These are phyloP conservation scores for Cordyceps cicadae DNA, from an alignment of 2,329 filamentous ascomycete species.

Conservation along the genomic window DNA sequence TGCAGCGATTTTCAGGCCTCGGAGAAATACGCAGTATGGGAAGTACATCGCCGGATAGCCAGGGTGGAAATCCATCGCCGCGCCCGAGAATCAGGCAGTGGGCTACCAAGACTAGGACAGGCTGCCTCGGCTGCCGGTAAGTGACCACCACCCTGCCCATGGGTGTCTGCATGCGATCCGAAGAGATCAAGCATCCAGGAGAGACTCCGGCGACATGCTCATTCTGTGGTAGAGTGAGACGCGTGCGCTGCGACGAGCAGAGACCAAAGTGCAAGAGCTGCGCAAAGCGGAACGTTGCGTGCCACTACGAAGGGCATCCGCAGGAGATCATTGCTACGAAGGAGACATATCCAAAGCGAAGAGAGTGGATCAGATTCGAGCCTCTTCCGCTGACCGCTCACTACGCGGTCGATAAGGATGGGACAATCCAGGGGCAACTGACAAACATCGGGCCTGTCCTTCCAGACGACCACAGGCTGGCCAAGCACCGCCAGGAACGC, in stretches of 20 bases:
- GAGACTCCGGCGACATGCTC: neutral
- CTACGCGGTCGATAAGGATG: neutral
- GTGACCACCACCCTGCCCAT: neutral
- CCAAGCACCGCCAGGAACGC: neutral
- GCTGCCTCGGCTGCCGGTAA: neutral
- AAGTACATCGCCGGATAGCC: neutral
- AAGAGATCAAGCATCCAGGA: neutral
- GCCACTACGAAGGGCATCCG: neutral
- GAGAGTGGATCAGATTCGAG: neutral
- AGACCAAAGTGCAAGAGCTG: neutral
- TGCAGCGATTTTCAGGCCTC: neutral
- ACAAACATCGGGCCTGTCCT: neutral
- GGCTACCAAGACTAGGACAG: neutral
- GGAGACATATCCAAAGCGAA: neutral
- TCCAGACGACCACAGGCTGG: neutral
- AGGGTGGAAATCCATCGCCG: neutral
- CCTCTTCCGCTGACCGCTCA: neutral
- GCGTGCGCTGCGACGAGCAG: neutral
- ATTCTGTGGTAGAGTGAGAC: neutral
- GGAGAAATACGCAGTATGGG: neutral
- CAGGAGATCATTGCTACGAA: neutral
- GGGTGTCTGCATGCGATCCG: neutral
- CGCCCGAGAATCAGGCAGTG: neutral
- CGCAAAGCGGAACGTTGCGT: neutral
- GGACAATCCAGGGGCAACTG: neutral